Evolutionary conservation across 169 alveolate species (phyloP), one percentile per base, ranked within the genome.

Genomic region (Plasmodium vivax): DNA sequence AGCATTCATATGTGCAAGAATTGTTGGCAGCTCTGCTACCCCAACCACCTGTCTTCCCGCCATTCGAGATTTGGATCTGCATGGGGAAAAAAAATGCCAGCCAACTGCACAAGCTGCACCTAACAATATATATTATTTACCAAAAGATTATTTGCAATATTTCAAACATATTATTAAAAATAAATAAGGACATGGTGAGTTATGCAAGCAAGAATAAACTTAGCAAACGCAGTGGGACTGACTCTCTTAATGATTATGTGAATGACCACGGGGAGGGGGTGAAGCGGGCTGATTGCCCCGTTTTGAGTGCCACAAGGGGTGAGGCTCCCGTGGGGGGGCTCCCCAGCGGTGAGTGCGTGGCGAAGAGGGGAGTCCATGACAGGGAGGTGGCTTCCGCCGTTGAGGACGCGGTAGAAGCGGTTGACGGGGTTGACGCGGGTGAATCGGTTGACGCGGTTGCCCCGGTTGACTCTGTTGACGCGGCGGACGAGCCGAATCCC

Each of bases 41-140:
- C 3, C 56, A 92, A 82, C 95, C 95, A n/a, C 95, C 95, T 16
- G 27, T 72, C 5, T 92, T 43, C 27, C 95, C 95, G 9, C 85
- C 95, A 4, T 45, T 92, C 0, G 85, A 81, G 82, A 68, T 81
- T 1, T 83, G 92, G 95, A 16, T 92, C 19, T 92, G 47, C 41
- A 82, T 83, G 92, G 80, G 72, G 10, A 92, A 82, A 72, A 82
- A 73, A 82, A 71, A 19, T 75, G 92, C 92, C 9, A 32, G 81
- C 7, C 92, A 92, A 58, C 1, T 92, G 19, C 95, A 92, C 62
- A 92, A 92, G 73, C 45, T 92, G 9, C 92, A 92, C 27, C 54
- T 92, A 92, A 92, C 95, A 4, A 43, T 92, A 72, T 92, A 92
- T 43, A 92, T 92, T 10, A 83, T 82, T 7, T 92, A 92, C 54